These are phyloP conservation scores for Capsella rubella DNA, from an alignment of 441 rosid genomes.

Conservation along the genomic window DNA sequence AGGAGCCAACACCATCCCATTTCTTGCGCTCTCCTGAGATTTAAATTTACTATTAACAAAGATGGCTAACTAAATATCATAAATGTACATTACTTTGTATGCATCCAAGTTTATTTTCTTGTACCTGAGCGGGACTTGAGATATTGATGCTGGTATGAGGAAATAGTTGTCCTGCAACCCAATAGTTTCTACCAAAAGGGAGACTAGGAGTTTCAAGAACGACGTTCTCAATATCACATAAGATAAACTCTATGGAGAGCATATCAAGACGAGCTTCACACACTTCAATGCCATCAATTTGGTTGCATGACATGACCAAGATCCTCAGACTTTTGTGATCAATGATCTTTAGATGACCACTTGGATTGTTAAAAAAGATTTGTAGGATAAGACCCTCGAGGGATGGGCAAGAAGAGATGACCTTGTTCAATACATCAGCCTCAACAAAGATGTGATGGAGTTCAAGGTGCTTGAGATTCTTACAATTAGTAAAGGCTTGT, in stretches of 20 bases:
- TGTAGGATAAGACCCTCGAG: background rate
- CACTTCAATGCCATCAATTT: background rate
- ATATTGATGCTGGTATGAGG: slow-evolving; percentile 1
- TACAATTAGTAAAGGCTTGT: background rate
- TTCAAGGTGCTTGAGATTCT: background rate
- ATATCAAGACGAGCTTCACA: background rate
- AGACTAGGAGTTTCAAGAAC: background rate
- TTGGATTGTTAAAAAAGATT: background rate
- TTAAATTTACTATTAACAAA: background rate
- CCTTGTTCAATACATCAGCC: background rate
- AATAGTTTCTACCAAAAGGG: background rate
- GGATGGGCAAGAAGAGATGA: background rate
- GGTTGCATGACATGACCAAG: background rate
- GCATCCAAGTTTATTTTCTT: background rate
- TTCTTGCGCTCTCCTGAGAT: background rate
- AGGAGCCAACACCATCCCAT: background rate
- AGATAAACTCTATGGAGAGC: background rate
- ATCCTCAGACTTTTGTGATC: background rate
- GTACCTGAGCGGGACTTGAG: background rate
- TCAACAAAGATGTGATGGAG: background rate
- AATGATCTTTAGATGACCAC: background rate
- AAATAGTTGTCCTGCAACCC: background rate
- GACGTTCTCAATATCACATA: background rate
- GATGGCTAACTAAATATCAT: too few species aligned
- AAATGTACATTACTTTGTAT: background rate